phyloP scores from a whole-genome alignment of 2,329 filamentous ascomycete genomes.

The Leptosphaerulina australis region DNA sequence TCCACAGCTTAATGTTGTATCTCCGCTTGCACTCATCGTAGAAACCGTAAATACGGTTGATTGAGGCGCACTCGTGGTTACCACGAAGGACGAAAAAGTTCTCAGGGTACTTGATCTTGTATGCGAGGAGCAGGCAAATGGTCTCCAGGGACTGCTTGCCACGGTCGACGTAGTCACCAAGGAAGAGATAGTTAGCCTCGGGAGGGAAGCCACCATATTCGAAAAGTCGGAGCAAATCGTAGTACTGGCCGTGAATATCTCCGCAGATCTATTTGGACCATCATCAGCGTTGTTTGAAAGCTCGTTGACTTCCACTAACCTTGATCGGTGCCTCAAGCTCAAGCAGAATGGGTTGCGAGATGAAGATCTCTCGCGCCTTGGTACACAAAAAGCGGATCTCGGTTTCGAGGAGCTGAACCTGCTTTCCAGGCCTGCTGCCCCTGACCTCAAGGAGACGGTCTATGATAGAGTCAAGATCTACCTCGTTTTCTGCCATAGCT shows the following conservation, averaged over 20 bases:
- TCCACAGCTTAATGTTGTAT: conserved; percentile 99
- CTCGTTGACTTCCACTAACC: conserved; percentile 61
- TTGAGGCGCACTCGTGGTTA: conserved; percentile 98
- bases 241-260: conserved; percentile 99
- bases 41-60: conserved; percentile 99
- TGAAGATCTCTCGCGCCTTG: conserved; percentile 98
- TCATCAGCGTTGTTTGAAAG: conserved; percentile 22
- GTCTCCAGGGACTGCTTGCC: conserved; percentile 99
- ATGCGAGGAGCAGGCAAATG: conserved; percentile 92
- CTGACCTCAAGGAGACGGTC: conserved; percentile 96
- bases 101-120: conserved; percentile 99
- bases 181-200: conserved; percentile 98
- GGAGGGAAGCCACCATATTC: conserved; percentile 98
- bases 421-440: conserved; percentile 96
- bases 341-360: conserved; percentile 96
- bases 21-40: conserved; percentile 99
- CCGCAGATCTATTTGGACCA: conserved; percentile 78
- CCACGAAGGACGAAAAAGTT: conserved; percentile 99
- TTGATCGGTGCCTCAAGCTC: conserved; percentile 99
- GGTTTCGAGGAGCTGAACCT: conserved; percentile 93
- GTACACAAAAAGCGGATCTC: conserved; percentile 98
- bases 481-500: conserved; percentile 82
- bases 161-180: conserved; percentile 97
- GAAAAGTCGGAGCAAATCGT: conserved; percentile 94
- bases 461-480: conserved; percentile 99